phyloP scores from a whole-genome alignment of 306 rosid species.

The peach (Prunus persica) region DNA sequence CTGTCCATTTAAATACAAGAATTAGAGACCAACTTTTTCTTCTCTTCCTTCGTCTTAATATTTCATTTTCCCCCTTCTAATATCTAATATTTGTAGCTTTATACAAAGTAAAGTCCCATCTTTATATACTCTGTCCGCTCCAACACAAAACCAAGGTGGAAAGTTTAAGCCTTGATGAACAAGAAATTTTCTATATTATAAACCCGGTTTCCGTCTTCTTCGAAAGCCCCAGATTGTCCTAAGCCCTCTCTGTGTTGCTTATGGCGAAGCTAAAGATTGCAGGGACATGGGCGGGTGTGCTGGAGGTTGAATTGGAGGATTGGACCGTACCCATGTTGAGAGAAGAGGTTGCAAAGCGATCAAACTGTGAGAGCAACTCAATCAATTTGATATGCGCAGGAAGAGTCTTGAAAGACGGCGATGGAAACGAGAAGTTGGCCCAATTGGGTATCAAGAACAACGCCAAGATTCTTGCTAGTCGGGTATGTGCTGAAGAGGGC shows the following conservation, averaged over 20 bases:
- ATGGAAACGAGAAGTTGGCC: constrained; percentile 44
- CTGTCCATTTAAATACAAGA: too few species aligned
- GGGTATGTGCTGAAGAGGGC: constrained; percentile 47
- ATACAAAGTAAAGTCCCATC: too few species aligned
- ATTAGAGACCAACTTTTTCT: too few species aligned
- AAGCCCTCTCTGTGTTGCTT: not conserved
- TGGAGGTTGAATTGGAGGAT: constrained; percentile 56
- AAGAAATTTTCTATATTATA: not conserved
- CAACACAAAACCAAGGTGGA: not conserved
- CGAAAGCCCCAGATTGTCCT: not conserved
- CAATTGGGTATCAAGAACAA: constrained; percentile 66
- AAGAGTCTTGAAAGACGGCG: constrained; percentile 59
- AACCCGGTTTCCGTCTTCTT: not conserved
- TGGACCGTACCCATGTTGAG: constrained; percentile 70
- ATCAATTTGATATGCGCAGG: constrained; percentile 82
- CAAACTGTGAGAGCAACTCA: constrained; percentile 47
- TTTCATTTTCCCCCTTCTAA: too few species aligned
- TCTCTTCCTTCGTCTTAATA: too few species aligned
- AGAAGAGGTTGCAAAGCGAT: constrained; percentile 67
- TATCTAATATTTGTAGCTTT: too few species aligned
- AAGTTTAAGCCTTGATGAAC: not conserved
- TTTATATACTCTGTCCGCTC: not conserved
- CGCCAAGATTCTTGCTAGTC: constrained; percentile 64
- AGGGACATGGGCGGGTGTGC: constrained; percentile 75
- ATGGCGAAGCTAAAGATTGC: constrained; percentile 90